phyloP scores from a whole-genome alignment of 2,329 filamentous ascomycete species.

The Penicillium sp. region DNA sequence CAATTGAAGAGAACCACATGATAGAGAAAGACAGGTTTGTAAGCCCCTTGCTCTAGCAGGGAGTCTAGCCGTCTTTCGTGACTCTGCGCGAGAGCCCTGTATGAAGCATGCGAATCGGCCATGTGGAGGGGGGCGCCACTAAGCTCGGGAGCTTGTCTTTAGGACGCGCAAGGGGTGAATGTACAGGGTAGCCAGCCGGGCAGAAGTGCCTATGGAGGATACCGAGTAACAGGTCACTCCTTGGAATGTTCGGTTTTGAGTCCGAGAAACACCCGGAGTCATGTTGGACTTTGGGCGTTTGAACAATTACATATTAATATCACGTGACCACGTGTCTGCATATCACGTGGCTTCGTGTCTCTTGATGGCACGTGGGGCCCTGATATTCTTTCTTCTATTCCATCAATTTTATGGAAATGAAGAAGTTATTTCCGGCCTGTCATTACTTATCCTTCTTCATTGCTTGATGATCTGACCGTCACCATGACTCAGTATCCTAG shows the following conservation, averaged over 20 bases:
- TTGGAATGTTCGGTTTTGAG: neutral
- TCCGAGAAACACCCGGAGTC: no score
- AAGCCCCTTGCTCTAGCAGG: conserved; percentile 25
- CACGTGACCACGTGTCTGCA: neutral
- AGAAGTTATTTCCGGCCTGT: neutral
- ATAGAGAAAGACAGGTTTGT: conserved; percentile 35
- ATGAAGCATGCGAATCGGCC: conserved; percentile 25
- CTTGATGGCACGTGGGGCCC: neutral
- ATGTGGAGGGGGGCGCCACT: conserved; percentile 19
- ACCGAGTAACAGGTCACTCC: neutral
- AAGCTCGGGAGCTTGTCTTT: conserved; percentile 7
- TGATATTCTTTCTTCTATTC: neutral
- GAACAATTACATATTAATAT: no score
- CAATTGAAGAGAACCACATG: conserved; percentile 28
- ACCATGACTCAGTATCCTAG: conserved; percentile 7
- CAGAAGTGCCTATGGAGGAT: neutral
- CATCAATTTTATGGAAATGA: neutral
- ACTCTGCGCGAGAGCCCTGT: conserved; percentile 25
- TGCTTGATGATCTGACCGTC: neutral
- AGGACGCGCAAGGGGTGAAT: conserved; percentile 1
- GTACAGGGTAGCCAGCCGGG: neutral
- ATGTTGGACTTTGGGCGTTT: no score
- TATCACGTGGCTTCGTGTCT: neutral
- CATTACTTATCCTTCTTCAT: neutral
- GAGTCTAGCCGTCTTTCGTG: conserved; percentile 23